Conservation (phyloP, 2,329 filamentous ascomycete genomes). For the Colletotrichum shisoi region DNA sequence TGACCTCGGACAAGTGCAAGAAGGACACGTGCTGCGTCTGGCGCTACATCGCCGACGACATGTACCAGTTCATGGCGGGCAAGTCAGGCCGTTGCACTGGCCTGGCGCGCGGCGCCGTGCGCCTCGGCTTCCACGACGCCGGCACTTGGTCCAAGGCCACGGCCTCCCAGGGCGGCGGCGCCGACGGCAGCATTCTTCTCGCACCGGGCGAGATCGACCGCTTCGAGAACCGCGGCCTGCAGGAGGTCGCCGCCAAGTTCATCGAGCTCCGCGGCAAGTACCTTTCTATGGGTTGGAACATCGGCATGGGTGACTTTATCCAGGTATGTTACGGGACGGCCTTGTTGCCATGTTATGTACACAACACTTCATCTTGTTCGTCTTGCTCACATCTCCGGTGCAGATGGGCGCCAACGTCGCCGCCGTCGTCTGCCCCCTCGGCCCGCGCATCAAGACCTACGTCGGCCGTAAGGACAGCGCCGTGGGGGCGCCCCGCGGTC, state of each 20-base stretch:
- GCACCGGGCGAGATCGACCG: constrained; percentile 49
- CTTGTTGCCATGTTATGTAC: no score
- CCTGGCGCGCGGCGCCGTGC: constrained; percentile 55
- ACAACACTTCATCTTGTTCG: neutral
- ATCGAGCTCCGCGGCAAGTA: constrained; percentile 54
- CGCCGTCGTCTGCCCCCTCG: constrained; percentile 56
- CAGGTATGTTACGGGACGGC: neutral
- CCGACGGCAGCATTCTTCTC: constrained; percentile 57
- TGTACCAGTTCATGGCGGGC: constrained; percentile 50
- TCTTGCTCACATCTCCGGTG: neutral
- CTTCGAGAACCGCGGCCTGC: constrained; percentile 58
- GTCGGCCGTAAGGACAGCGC: constrained; percentile 60
- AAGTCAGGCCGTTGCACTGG: constrained; percentile 53
- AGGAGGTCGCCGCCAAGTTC: constrained; percentile 53
- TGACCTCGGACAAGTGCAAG: constrained; percentile 46
- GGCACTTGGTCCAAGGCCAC: constrained; percentile 54
- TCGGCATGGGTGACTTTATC: constrained; percentile 63
- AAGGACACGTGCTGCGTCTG: constrained; percentile 57
- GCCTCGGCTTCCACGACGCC: constrained; percentile 60
- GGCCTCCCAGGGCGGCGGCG: constrained; percentile 50
- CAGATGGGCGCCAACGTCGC: constrained; percentile 62
- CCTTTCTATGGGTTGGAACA: constrained; percentile 42
- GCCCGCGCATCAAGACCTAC: constrained; percentile 59
- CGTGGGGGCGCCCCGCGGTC: constrained; percentile 49
- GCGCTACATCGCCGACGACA: constrained; percentile 54